Conservation (phyloP, 495 filamentous ascomycete genomes). For the Delitschia confertaspora region DNA sequence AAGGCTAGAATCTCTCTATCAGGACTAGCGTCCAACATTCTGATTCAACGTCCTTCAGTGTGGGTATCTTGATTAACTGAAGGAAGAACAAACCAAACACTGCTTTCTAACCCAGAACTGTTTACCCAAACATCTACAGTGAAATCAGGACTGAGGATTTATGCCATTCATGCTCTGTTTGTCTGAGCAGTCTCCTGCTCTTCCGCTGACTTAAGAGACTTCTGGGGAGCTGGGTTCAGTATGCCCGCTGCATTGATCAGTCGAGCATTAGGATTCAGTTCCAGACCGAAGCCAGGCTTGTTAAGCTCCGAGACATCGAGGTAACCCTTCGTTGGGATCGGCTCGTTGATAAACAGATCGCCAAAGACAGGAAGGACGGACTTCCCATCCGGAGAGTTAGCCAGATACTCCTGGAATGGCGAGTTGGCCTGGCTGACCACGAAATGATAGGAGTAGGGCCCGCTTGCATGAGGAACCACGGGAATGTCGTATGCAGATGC, state of each 20-base stretch:
- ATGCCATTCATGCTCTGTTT: not conserved
- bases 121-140: no score
- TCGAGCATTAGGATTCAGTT: constrained; percentile 69
- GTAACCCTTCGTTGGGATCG: constrained; percentile 73
- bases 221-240: constrained; percentile 62
- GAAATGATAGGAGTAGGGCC: constrained; percentile 90
- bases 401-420: constrained; percentile 90
- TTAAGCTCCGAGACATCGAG: constrained; percentile 69
- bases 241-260: constrained; percentile 65
- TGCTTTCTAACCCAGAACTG: no score
- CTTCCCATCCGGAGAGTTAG: constrained; percentile 84
- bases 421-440: constrained; percentile 83
- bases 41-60: no score
- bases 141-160: no score
- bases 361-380: constrained; percentile 84
- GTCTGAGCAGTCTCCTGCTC: constrained; percentile 6
- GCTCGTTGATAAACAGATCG: constrained; percentile 82
- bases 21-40: no score
- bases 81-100: no score
- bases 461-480: constrained; percentile 87
- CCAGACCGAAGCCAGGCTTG: constrained; percentile 84
- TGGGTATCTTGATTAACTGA: no score
- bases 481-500: constrained; percentile 88
- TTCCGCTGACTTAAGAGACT: constrained; percentile 37
- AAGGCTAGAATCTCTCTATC: no score